These are phyloP conservation scores for Microbotryomycetes sp. DNA, from an alignment of 1,284 basidiomycete genomes.

Conservation along the genomic window DNA sequence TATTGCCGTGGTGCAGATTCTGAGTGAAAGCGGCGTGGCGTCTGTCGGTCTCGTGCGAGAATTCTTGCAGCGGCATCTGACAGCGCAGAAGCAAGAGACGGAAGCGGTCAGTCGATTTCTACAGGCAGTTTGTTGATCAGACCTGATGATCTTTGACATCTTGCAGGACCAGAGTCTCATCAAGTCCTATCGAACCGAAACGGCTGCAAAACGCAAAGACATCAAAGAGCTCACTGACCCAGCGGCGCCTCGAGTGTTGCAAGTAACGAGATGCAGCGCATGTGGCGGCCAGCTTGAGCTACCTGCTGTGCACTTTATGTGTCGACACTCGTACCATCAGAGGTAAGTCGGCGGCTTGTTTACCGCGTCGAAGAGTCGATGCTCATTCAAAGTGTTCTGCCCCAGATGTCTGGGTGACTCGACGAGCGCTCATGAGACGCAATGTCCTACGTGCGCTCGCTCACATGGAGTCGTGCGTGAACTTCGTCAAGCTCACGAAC, in stretches of 20 bases:
- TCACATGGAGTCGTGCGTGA: constrained; percentile 85
- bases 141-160: background rate
- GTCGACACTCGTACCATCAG: constrained; percentile 93
- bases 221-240: constrained; percentile 72
- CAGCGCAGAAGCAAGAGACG: constrained; percentile 65
- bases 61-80: constrained; percentile 75
- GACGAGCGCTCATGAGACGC: constrained; percentile 59
- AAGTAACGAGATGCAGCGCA: constrained; percentile 81
- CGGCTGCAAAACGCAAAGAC: constrained; percentile 69
- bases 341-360: constrained; percentile 50
- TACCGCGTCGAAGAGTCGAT: background rate
- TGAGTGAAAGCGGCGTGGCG: constrained; percentile 63
- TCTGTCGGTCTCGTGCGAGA: constrained; percentile 84
- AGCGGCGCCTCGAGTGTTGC: constrained; percentile 76
- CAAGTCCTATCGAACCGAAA: constrained; percentile 77
- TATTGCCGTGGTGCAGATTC: constrained; percentile 75
- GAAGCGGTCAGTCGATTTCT: constrained; percentile 56
- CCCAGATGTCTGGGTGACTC: constrained; percentile 65
- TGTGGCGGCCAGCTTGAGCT: constrained; percentile 85
- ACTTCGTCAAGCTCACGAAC: constrained; percentile 73
- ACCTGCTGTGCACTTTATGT: constrained; percentile 95
- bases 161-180: constrained; percentile 73
- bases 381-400: background rate
- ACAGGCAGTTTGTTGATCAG: background rate
- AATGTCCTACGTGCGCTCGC: constrained; percentile 75